Evolutionary conservation across 352 stramenopile genomes (phyloP).

Genomic region (Globisporangium lucens): DNA sequence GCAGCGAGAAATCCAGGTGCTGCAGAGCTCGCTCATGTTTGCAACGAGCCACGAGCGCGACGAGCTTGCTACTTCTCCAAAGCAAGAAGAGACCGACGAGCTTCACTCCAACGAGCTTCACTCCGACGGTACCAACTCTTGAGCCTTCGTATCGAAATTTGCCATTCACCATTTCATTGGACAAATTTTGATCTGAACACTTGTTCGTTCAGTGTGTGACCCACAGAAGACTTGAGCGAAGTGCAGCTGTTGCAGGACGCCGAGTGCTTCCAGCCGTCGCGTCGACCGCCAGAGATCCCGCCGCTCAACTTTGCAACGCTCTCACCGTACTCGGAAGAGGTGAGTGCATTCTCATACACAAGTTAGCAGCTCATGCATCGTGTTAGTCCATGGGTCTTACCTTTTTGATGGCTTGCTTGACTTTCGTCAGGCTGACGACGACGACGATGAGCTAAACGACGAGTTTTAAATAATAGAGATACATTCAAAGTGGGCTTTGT

Average conservation of each 20-base stretch:
- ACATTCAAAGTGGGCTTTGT: conserved; percentile 9
- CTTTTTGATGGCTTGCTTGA: conserved; percentile 2
- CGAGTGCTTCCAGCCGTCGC: conserved; percentile 8
- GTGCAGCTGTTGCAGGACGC: conserved; percentile 25
- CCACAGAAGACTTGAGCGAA: conserved; percentile 28
- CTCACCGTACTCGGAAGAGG: conserved; percentile 55
- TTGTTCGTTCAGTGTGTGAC: not conserved
- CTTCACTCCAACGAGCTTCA: conserved; percentile 15
- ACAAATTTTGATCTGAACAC: not conserved
- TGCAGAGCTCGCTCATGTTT: conserved; percentile 34
- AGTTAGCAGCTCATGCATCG: not conserved
- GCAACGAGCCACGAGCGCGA: conserved; percentile 4
- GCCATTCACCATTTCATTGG: not conserved
- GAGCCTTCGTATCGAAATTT: not conserved
- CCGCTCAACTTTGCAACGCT: conserved; percentile 47
- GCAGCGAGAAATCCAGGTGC: conserved; percentile 47
- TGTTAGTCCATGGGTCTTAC: not conserved
- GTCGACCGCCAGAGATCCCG: conserved; percentile 33
- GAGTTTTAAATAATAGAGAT: conserved; percentile 15
- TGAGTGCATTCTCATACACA: conserved; percentile 12
- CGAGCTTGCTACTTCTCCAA: not conserved
- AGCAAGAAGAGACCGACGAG: conserved; percentile 14
- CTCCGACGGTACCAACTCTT: conserved; percentile 5
- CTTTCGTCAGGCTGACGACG: conserved; percentile 31
- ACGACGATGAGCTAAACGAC: conserved; percentile 30